Conservation (phyloP, 108 stramenopile species). For the Schizochytrium sp. region DNA sequence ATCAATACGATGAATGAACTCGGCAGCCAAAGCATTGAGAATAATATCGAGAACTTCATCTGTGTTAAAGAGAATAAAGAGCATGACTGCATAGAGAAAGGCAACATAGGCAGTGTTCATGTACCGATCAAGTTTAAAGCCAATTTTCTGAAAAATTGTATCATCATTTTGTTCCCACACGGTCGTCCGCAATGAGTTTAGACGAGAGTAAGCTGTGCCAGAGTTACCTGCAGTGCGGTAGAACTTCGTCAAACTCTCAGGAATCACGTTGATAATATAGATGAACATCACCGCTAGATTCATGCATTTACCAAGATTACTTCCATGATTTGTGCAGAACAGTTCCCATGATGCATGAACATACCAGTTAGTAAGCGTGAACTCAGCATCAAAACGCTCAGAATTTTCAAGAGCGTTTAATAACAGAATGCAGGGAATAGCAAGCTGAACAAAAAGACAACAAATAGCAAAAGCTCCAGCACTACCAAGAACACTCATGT, state of each 20-base stretch:
- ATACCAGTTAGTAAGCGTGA: neutral
- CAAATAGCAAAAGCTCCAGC: slow-evolving; percentile 69
- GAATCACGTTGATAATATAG: slow-evolving; percentile 73
- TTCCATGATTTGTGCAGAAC: slow-evolving; percentile 39
- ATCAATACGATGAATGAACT: slow-evolving; percentile 73
- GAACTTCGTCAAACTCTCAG: slow-evolving; percentile 62
- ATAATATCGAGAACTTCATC: slow-evolving; percentile 72
- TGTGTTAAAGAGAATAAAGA: slow-evolving; percentile 73
- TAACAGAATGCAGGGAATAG: slow-evolving; percentile 67
- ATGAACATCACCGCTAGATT: slow-evolving; percentile 70
- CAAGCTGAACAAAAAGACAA: slow-evolving; percentile 69
- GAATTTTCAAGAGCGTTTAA: slow-evolving; percentile 30
- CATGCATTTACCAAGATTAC: slow-evolving; percentile 69
- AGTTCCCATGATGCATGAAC: slow-evolving; percentile 51
- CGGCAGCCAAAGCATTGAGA: slow-evolving; percentile 72
- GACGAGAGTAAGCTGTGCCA: slow-evolving; percentile 65
- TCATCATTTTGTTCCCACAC: slow-evolving; percentile 73
- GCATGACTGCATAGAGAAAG: slow-evolving; percentile 69
- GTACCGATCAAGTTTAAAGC: slow-evolving; percentile 68
- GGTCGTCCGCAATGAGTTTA: slow-evolving; percentile 69
- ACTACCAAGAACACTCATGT: slow-evolving; percentile 71
- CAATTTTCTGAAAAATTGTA: slow-evolving; percentile 69
- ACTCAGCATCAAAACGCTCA: slow-evolving; percentile 46
- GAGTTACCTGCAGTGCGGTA: slow-evolving; percentile 68
- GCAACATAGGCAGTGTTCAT: slow-evolving; percentile 74